A percentile compares a stretch with the other conserved stretches of the same genome.
Evolutionary conservation across 1,284 basidiomycete species (phyloP).

Genomic region (Puccinia hordei): DNA sequence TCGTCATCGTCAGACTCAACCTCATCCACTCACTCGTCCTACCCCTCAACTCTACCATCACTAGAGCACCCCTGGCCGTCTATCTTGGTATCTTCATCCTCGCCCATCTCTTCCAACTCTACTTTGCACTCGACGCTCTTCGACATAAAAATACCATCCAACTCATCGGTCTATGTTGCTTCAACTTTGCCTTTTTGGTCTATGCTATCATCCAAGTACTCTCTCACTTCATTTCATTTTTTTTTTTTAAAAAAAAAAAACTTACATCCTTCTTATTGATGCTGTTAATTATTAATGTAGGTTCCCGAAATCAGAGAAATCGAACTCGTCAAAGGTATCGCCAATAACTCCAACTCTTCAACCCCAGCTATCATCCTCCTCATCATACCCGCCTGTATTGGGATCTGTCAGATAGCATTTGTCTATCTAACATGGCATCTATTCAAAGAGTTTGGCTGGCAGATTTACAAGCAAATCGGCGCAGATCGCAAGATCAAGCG

Average conservation of each 20-base stretch:
- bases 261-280: not conserved
- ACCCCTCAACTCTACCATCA: not conserved
- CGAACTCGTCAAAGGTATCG: not conserved
- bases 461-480: slow-evolving; percentile 44
- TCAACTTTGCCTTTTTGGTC: slow-evolving; percentile 31
- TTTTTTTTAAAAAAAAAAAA: no score
- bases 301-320: slow-evolving; percentile 42
- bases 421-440: slow-evolving; percentile 39
- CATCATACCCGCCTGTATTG: slow-evolving; percentile 27
- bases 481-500: slow-evolving; percentile 36
- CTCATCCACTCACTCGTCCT: not conserved
- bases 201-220: slow-evolving; percentile 42
- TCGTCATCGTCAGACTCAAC: not conserved
- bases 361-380: slow-evolving; percentile 15
- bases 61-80: slow-evolving; percentile 15
- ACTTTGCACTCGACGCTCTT: slow-evolving; percentile 35
- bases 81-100: slow-evolving; percentile 47
- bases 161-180: slow-evolving; percentile 35
- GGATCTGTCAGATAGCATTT: slow-evolving; percentile 9
- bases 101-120: slow-evolving; percentile 45
- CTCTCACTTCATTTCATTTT: not conserved
- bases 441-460: slow-evolving; percentile 47
- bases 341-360: not conserved
- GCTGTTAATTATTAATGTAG: not conserved
- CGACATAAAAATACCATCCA: slow-evolving; percentile 47